Evolutionary conservation across 441 rosid species (phyloP).

Genomic region (Daphne laureola): DNA sequence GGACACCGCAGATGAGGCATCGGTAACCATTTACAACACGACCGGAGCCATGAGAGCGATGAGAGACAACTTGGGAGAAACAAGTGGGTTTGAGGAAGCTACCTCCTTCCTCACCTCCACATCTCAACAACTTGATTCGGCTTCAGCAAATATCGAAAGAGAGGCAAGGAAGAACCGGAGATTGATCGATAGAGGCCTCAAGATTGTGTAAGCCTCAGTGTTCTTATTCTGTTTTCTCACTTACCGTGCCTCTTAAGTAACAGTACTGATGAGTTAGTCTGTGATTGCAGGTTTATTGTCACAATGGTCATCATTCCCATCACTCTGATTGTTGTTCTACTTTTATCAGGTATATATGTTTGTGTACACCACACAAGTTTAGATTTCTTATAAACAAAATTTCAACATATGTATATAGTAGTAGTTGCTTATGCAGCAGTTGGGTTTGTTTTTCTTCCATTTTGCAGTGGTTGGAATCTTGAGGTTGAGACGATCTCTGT

Average conservation of each 20-base stretch:
- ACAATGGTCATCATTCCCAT: slow-evolving; percentile 37
- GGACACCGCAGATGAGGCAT: slow-evolving; percentile 47
- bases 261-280: neutral
- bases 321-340: slow-evolving; percentile 36
- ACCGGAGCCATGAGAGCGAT: slow-evolving; percentile 60
- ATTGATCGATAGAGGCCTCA: slow-evolving; percentile 38
- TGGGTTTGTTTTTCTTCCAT: neutral
- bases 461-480: slow-evolving; percentile 44
- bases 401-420: neutral
- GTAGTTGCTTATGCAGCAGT: neutral
- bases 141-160: slow-evolving; percentile 33
- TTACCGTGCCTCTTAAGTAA: neutral
- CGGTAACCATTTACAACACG: slow-evolving; percentile 40
- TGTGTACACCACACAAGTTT: neutral
- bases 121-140: slow-evolving; percentile 32
- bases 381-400: neutral
- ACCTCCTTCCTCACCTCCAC: slow-evolving; percentile 37
- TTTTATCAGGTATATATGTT: slow-evolving; percentile 45
- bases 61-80: slow-evolving; percentile 25
- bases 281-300: slow-evolving; percentile 36
- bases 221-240: neutral
- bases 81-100: slow-evolving; percentile 18
- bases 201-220: slow-evolving; percentile 32
- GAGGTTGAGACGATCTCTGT: slow-evolving; percentile 27
- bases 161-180: slow-evolving; percentile 50